Base-by-base conservation (phyloP, 768 basidiomycete genomes). In the Strobilomyces confusus region DNA sequence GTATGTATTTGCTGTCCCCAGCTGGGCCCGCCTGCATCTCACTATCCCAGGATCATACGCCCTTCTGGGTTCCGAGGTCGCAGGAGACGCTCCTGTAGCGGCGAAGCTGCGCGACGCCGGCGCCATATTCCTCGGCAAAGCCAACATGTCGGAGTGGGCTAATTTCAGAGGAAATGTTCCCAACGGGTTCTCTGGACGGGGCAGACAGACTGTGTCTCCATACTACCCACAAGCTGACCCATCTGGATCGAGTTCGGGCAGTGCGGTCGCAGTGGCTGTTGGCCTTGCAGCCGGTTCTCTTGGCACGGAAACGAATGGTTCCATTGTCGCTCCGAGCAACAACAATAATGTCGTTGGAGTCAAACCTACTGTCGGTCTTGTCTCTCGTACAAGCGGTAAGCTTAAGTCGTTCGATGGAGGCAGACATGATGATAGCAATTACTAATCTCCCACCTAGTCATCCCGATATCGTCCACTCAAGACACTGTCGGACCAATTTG, bases 291-390 rank as follows among this genome's bases (percentile, higher is more conserved):
- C n/a, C n/a, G n/a, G n/a, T n/a, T n/a, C n/a, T n/a, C n/a, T n/a
- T n/a, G n/a, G n/a, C n/a, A n/a, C n/a, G n/a, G 79, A 80, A 60
- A 79, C 75, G 8, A 71, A 76, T 47, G 78, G 80, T 20, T 76
- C 74, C 12, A 80, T 80, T 51, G 62, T 74, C 74, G n/a, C 66
- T 17, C 80, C 79, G 0, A 68, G 72, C 41, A 72, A 69, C 45
- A 52, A 58, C 20, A 76, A 74, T 52, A 78, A 77, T 41, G 50
- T 79, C n/a, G n/a, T n/a, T n/a, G n/a, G n/a, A n/a, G n/a, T n/a
- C n/a, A n/a, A n/a, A n/a, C n/a, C n/a, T 9, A 77, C 73, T 12
- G 74, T 75, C 1, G 76, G 75, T 14, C 62, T 75, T 2, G 74
- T 73, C 14, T 72, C 73, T 47, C 63, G 73, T 12, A 61, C 66